Conservation (phyloP, 176 grass and related monocot genomes). For the Pontederia crassipes region DNA sequence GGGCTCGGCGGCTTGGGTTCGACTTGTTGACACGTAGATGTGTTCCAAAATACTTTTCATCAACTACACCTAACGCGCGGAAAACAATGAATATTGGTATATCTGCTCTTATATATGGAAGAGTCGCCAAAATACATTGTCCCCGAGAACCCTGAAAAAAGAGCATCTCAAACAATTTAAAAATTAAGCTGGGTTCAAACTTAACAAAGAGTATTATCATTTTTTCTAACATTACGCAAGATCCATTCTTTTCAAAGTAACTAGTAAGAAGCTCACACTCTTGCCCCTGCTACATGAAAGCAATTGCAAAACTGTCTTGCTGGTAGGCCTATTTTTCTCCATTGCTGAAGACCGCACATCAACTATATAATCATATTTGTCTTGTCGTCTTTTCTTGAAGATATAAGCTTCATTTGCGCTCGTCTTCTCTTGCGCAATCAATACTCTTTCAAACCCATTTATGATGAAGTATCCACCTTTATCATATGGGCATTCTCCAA, state of each 20-base stretch:
- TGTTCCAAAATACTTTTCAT: slow-evolving; percentile 93
- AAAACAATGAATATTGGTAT: slow-evolving; percentile 98
- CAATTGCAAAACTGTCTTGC: slow-evolving; percentile 98
- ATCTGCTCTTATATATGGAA: too few relatives aligned
- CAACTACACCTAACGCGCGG: slow-evolving; percentile 94
- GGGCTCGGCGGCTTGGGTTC: too few relatives aligned
- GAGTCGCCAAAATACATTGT: slow-evolving; percentile 94
- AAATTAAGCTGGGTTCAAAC: slow-evolving; percentile 5
- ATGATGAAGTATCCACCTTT: slow-evolving; percentile 98
- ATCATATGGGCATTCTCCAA: slow-evolving; percentile 95
- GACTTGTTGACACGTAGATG: too few relatives aligned
- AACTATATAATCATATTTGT: slow-evolving; percentile 87
- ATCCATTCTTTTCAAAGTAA: too few relatives aligned
- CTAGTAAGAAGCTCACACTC: slow-evolving; percentile 64
- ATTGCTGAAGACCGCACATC: slow-evolving; percentile 97
- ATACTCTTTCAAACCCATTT: slow-evolving; percentile 93
- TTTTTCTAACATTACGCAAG: too few relatives aligned
- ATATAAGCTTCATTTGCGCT: slow-evolving; percentile 99
- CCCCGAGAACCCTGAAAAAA: slow-evolving; percentile 74
- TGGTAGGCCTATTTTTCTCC: slow-evolving; percentile 90
- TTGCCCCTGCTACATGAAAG: slow-evolving; percentile 90
- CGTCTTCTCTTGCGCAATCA: slow-evolving; percentile 99
- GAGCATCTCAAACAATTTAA: not conserved
- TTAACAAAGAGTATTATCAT: not conserved
- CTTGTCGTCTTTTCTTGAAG: slow-evolving; percentile 97